A percentile compares a stretch with the other conserved stretches of the same genome.
These are phyloP conservation scores for Aspergillus pseudoviridinutans DNA, from an alignment of 2,329 filamentous ascomycete genomes.

Conservation along the genomic window DNA sequence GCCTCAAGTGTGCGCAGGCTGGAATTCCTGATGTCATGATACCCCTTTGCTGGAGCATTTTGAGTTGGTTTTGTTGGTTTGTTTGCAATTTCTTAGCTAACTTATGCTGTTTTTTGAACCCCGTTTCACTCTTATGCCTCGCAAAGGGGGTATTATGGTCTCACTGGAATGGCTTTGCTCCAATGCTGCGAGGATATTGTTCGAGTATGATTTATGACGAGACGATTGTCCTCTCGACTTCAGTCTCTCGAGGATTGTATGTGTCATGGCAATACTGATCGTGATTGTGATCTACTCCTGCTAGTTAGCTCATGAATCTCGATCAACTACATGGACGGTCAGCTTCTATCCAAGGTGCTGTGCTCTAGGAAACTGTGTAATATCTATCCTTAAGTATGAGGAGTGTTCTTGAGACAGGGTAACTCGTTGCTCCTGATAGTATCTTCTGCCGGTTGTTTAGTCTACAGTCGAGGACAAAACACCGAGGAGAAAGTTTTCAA, in stretches of 20 bases:
- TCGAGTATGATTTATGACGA: not conserved
- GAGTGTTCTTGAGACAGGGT: not conserved
- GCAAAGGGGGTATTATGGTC: conserved; percentile 1
- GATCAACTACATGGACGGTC: not conserved
- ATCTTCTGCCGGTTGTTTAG: not conserved
- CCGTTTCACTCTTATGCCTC: not conserved
- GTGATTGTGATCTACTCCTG: not conserved
- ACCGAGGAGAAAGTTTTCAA: not conserved
- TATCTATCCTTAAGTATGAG: not conserved
- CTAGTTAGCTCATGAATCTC: not conserved
- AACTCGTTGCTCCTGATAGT: not conserved
- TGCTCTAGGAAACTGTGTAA: not conserved
- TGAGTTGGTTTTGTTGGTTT: not conserved
- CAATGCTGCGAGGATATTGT: not conserved
- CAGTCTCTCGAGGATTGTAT: not conserved
- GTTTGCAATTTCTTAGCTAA: not conserved
- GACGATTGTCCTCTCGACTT: not conserved
- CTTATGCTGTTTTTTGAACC: too few relatives aligned
- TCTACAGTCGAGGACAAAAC: not conserved
- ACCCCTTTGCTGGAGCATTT: conserved; percentile 1
- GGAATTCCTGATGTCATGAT: not conserved
- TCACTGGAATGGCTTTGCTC: not conserved
- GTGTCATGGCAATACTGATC: not conserved
- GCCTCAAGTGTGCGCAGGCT: not conserved
- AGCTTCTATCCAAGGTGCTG: not conserved